Percentiles rank a stretch among this genome's conserved stretches.
Conservation (phyloP, 2,329 filamentous ascomycete genomes). For the Cladosporium oxysporum region DNA sequence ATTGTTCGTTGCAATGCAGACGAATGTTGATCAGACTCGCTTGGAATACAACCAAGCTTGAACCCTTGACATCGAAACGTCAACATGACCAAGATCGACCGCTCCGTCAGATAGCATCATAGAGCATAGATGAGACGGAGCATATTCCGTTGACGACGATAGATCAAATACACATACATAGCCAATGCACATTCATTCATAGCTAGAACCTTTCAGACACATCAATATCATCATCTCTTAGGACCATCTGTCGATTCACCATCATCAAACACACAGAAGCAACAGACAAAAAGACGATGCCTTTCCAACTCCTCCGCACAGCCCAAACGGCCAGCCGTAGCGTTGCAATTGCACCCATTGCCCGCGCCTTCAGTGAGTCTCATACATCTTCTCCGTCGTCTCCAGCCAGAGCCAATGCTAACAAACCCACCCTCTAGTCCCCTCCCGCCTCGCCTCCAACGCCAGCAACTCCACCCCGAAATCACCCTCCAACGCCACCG, state of each 20-base stretch:
- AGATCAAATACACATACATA: neutral
- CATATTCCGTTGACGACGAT: neutral
- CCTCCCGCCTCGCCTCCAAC: conserved; percentile 14
- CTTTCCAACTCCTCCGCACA: conserved; percentile 13
- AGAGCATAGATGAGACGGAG: neutral
- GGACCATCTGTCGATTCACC: neutral
- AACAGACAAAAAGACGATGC: neutral
- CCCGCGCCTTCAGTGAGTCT: neutral
- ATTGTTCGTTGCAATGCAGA: neutral
- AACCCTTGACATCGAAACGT: conserved; percentile 8
- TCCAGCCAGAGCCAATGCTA: neutral
- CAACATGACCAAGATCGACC: conserved; percentile 1
- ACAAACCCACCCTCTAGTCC: neutral
- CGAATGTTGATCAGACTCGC: neutral
- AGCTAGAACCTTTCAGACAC: neutral
- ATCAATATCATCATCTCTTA: neutral
- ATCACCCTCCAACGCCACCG: neutral
- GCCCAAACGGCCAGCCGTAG: neutral
- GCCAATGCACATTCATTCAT: neutral
- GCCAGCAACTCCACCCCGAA: neutral
- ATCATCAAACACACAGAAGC: neutral
- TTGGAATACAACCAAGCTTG: neutral
- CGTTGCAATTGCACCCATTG: neutral
- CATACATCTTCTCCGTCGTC: neutral
- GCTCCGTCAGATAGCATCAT: neutral